Percentiles rank a stretch among this genome's conserved stretches.
These are phyloP conservation scores for Patellaria atrata DNA, from an alignment of 495 filamentous ascomycete species.

Conservation along the genomic window DNA sequence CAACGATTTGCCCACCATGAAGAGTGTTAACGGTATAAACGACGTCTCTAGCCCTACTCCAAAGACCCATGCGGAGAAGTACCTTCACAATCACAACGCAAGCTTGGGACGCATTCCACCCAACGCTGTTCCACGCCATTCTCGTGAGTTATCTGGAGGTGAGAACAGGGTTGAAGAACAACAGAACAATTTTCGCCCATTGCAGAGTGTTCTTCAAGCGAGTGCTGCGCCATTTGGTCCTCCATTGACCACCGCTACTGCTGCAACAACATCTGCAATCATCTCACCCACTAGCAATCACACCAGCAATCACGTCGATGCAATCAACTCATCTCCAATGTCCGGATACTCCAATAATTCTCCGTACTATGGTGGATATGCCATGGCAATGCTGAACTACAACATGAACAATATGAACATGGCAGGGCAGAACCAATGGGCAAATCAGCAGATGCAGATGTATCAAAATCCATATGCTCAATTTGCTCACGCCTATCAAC, in stretches of 20 bases:
- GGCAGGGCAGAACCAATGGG: conserved; percentile 24
- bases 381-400: conserved; percentile 42
- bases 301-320: neutral
- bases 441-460: conserved; percentile 26
- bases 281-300: conserved; percentile 5
- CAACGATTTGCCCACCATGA: conserved; percentile 78
- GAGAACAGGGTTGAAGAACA: conserved; percentile 26
- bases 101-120: conserved; percentile 64
- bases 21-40: conserved; percentile 38
- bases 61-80: conserved; percentile 57
- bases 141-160: conserved; percentile 46
- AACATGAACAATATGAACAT: conserved; percentile 45
- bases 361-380: conserved; percentile 33
- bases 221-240: conserved; percentile 59
- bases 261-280: conserved; percentile 4
- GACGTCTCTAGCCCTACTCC: conserved; percentile 33
- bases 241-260: conserved; percentile 16
- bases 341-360: conserved; percentile 20
- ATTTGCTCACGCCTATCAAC: conserved; percentile 27
- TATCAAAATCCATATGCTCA: conserved; percentile 36
- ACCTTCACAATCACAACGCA: conserved; percentile 69
- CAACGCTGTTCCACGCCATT: conserved; percentile 46
- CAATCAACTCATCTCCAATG: conserved; percentile 16
- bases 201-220: conserved; percentile 60
- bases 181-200: conserved; percentile 30